Base-by-base conservation (phyloP, 192 early-diverging fungal genomes). In the Martensiomyces pterosporus region DNA sequence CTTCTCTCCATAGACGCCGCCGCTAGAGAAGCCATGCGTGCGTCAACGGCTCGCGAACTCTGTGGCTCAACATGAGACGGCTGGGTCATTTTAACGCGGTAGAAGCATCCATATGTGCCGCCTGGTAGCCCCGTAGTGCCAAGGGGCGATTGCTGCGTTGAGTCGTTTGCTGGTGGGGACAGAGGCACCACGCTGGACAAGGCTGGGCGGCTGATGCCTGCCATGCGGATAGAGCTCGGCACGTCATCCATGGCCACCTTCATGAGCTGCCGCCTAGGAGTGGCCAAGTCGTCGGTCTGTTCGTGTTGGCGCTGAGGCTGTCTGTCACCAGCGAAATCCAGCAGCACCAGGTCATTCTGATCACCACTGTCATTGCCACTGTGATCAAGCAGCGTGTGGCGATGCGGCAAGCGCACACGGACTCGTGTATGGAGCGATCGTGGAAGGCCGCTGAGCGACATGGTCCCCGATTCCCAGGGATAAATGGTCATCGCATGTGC, bases 341-440 rank as follows among this genome's bases (percentile, higher is more conserved):
- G 44, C 27, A 46, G 13, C 24, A 46, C 29, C 8, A 8, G n/a
- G n/a, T n/a, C n/a, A n/a, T n/a, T n/a, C n/a, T n/a, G n/a, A n/a
- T n/a, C n/a, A n/a, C n/a, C n/a, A n/a, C n/a, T 46, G 44, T 26
- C 44, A 25, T 33, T 29, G 2, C 24, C 29, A 12, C 17, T 29
- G 17, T 9, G 15, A 12, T 4, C n/a, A 12, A 46, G 44, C 4
- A n/a, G 24, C 44, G 44, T 32, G 44, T 17, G 42, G 38, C 54
- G 54, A 27, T 56, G 54, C 17, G 54, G 54, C 45, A 56, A 37
- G 37, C 54, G 54, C 24, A 56, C 38, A 19, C 54, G 45, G 16
- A 56, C 54, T 1, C 44, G 45, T n/a, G 54, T 47, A 15, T 38
- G 34, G 13, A 56, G 21, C 13, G 54, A 43, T 9, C 54, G 54